Conservation (phyloP, 495 filamentous ascomycete genomes). For the Tuber indicum region DNA sequence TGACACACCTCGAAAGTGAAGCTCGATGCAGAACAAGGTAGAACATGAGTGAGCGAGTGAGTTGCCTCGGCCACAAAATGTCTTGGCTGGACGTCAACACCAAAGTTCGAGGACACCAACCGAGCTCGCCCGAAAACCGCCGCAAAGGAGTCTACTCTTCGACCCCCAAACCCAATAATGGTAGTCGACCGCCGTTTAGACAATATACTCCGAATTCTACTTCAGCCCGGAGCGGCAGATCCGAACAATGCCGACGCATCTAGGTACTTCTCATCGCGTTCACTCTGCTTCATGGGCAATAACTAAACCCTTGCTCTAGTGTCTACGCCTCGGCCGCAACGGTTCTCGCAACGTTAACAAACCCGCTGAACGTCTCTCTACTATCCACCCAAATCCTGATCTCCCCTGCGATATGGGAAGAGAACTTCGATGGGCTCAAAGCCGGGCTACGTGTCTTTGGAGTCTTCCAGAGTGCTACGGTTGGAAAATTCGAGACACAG, state of each 20-base stretch:
- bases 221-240: conserved; percentile 37
- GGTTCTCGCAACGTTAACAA: conserved; percentile 73
- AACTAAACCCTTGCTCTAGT: conserved; percentile 44
- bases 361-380: conserved; percentile 83
- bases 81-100: conserved; percentile 31
- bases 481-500: conserved; percentile 55
- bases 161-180: conserved; percentile 25
- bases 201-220: conserved; percentile 41
- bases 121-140: conserved; percentile 18
- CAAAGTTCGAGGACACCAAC: conserved; percentile 15
- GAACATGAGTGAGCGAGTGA: neutral
- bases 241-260: conserved; percentile 49
- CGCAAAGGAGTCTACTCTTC: conserved; percentile 2
- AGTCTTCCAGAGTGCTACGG: conserved; percentile 76
- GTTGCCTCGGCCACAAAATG: conserved; percentile 1
- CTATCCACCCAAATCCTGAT: conserved; percentile 84
- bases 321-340: conserved; percentile 75
- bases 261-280: conserved; percentile 45
- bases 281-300: conserved; percentile 7
- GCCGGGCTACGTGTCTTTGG: conserved; percentile 71
- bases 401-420: conserved; percentile 79
- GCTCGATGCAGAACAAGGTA: neutral
- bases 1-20: neutral
- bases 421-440: conserved; percentile 59
- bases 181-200: conserved; percentile 40